These are phyloP conservation scores for Gonapodya prolifera DNA, from an alignment of 192 early-diverging fungal species.

Conservation along the genomic window DNA sequence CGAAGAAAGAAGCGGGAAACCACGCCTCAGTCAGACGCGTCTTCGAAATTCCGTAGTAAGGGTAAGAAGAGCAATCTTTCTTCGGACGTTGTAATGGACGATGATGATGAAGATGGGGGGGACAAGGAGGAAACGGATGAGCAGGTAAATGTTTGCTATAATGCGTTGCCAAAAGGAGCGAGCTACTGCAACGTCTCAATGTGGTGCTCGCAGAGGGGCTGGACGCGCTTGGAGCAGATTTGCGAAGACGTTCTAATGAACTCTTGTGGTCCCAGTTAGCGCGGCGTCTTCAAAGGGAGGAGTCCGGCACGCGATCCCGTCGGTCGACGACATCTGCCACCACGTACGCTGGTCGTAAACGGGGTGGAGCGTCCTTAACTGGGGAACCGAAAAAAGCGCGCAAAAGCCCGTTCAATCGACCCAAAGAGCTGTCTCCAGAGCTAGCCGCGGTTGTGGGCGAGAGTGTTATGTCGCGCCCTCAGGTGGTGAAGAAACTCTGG, in stretches of 20 bases:
- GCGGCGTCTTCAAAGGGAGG: background rate
- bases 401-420: background rate
- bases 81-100: background rate
- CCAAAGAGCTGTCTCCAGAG: background rate
- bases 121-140: background rate
- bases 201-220: too few relatives aligned
- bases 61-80: background rate
- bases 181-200: too few relatives aligned
- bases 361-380: background rate
- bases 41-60: background rate
- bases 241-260: background rate
- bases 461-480: constrained; percentile 33
- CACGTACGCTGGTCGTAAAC: background rate
- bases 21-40: background rate
- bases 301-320: background rate
- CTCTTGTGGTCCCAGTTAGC: background rate
- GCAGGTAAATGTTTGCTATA: background rate
- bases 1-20: background rate
- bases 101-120: background rate
- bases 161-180: too few relatives aligned
- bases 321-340: background rate
- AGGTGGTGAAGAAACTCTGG: constrained; percentile 50
- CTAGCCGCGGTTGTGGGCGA: background rate
- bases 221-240: too few relatives aligned
- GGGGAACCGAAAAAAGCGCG: background rate